Conservation (phyloP, 1,284 basidiomycete species). For the Coniophora puteana region DNA sequence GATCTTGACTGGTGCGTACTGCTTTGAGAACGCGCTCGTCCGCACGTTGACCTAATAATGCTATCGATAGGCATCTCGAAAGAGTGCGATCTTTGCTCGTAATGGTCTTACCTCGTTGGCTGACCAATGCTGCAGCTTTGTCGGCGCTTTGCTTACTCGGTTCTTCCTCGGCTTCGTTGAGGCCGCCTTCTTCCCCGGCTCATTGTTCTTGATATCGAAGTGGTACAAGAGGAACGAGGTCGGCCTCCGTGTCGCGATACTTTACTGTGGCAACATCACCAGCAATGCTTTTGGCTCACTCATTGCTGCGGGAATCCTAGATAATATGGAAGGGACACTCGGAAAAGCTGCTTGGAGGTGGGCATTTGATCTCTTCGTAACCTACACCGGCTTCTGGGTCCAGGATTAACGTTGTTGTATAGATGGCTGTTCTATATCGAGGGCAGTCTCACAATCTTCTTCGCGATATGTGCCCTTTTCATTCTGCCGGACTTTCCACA, state of each 20-base stretch:
- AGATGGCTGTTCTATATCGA: slow-evolving; percentile 80
- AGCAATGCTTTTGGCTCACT: slow-evolving; percentile 76
- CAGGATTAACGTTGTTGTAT: slow-evolving; percentile 12
- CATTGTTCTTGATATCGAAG: slow-evolving; percentile 48
- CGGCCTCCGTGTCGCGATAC: slow-evolving; percentile 62
- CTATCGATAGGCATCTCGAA: slow-evolving; percentile 10
- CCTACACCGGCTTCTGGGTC: background rate
- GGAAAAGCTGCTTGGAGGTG: slow-evolving; percentile 72
- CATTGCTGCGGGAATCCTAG: slow-evolving; percentile 67
- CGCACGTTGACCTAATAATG: background rate
- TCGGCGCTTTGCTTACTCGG: slow-evolving; percentile 64
- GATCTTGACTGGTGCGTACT: slow-evolving; percentile 45
- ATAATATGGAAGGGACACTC: slow-evolving; percentile 63
- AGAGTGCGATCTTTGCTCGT: background rate
- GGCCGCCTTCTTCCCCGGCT: slow-evolving; percentile 66
- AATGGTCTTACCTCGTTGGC: background rate
- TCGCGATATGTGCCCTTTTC: slow-evolving; percentile 59
- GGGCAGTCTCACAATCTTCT: slow-evolving; percentile 61
- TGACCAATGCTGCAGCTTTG: slow-evolving; percentile 39
- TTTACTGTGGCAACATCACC: slow-evolving; percentile 68
- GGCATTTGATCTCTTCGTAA: slow-evolving; percentile 9
- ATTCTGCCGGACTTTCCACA: slow-evolving; percentile 77
- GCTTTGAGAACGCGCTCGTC: background rate
- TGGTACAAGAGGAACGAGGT: slow-evolving; percentile 60
- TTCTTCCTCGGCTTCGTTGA: slow-evolving; percentile 56